Percentiles rank a stretch among this genome's conserved stretches.
phyloP scores from a whole-genome alignment of 2,329 filamentous ascomycete genomes.

The Arachnomyces sp. region DNA sequence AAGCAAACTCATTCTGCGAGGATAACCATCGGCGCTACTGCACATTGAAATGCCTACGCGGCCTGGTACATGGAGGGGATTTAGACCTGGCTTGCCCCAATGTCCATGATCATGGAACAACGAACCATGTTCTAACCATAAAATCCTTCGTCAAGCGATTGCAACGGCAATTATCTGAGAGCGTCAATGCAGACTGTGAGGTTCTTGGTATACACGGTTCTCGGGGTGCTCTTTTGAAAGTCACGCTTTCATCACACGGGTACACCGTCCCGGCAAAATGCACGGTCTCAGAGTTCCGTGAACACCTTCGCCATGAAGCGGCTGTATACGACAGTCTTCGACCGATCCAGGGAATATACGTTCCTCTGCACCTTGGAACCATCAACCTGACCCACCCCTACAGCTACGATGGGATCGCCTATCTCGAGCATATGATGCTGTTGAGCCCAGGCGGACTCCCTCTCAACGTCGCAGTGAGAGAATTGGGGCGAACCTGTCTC shows the following conservation, averaged over 20 bases:
- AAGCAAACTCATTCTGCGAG: conserved; percentile 7
- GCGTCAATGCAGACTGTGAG: too few species aligned
- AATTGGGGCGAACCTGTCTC: too few species aligned
- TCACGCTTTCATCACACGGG: neutral
- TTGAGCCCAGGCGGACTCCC: too few species aligned
- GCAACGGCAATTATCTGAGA: conserved; percentile 10
- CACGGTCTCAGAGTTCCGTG: neutral
- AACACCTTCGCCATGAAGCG: conserved; percentile 9
- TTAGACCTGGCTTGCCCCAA: conserved; percentile 36
- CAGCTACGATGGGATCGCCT: too few species aligned
- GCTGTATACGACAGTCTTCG: conserved; percentile 11
- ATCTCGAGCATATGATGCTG: too few species aligned
- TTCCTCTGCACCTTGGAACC: conserved; percentile 13
- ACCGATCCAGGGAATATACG: conserved; percentile 9
- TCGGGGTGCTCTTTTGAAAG: conserved; percentile 3
- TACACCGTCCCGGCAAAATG: conserved; percentile 3
- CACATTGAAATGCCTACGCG: conserved; percentile 34
- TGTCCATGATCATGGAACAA: conserved; percentile 24
- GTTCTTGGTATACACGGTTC: conserved; percentile 1
- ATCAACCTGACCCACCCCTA: too few species aligned
- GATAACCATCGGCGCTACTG: conserved; percentile 26
- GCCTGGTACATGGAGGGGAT: conserved; percentile 21
- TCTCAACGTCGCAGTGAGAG: too few species aligned
- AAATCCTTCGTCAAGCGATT: conserved; percentile 7
- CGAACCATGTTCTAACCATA: conserved; percentile 12